Conservation (phyloP, 352 stramenopile species). For the Phytophthora tentaculata region DNA sequence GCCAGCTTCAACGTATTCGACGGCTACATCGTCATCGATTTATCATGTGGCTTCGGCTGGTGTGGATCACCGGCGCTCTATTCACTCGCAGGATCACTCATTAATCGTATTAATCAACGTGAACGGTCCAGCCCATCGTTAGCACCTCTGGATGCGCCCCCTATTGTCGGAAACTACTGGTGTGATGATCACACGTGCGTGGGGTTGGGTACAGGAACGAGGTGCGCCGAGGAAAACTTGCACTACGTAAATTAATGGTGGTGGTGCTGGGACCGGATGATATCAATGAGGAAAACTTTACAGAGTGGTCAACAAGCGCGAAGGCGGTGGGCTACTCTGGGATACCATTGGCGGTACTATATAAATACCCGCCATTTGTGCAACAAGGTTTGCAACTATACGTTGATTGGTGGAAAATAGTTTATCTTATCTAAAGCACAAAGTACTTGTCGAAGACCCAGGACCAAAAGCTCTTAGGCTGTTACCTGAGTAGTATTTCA, state of each 20-base stretch:
- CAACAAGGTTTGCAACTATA: too few species aligned
- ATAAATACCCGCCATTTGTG: too few species aligned
- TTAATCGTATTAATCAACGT: not conserved
- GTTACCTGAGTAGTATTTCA: too few species aligned
- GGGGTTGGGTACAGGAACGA: not conserved
- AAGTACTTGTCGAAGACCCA: too few species aligned
- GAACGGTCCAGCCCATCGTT: not conserved
- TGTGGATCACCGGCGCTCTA: slow-evolving; percentile 6
- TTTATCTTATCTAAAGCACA: too few species aligned
- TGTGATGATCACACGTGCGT: slow-evolving; percentile 7
- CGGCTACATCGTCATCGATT: not conserved
- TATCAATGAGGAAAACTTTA: slow-evolving; percentile 17
- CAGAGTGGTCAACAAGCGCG: slow-evolving; percentile 1
- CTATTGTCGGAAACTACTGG: slow-evolving; percentile 1
- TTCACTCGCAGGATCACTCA: not conserved
- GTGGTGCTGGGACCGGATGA: not conserved
- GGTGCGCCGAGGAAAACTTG: slow-evolving; percentile 9
- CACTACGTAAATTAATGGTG: slow-evolving; percentile 5
- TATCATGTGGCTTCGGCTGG: slow-evolving; percentile 3
- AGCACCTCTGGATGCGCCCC: not conserved
- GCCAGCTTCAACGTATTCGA: not conserved
- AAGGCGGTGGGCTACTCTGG: slow-evolving; percentile 7
- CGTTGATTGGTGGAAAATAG: too few species aligned
- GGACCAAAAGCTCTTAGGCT: too few species aligned
- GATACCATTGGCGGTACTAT: not conserved